Evolutionary conservation across 768 basidiomycete species (phyloP), one percentile per base, ranked within the genome.

Genomic region (Coprinellus aureogranulatus): DNA sequence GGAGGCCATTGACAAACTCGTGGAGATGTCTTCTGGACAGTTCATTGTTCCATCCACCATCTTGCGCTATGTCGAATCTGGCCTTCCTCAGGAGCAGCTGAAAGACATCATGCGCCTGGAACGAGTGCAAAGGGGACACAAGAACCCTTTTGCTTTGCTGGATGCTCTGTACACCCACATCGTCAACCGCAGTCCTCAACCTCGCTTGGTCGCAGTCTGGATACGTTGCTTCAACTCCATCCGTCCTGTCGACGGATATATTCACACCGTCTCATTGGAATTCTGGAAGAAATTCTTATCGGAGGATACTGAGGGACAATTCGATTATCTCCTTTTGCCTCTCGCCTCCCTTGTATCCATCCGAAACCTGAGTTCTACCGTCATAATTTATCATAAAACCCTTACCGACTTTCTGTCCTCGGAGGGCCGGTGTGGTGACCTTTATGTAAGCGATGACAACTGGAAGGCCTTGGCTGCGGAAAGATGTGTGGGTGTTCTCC

Each of bases 41-140:
- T 61, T 59, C 41, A 60, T 64, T n/a, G 55, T 61, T 37, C 60
- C 63, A 4, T 40, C 63, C 16, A 58, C 56, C 4, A 58, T 60
- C 14, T 46, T 55, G 4, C 53, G 51, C 4, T 64, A 34, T 30
- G 41, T 64, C n/a, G 53, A 28, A 45, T 26, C 45, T 53, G 14
- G 44, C 23, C 54, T 57, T 41, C 63, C 63, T 42, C 40, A 30
- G 12, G 59, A 59, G 20, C 58, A 56, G 9, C 45, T 64, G 10
- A 50, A 64, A 8, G 10, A n/a, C 22, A 34, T 54, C 14, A 20
- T 54, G 22, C 18, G 12, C 5, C 20, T 40, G 12, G 39, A 37
- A 12, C 18, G 18, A 8, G 37, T 14, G 46, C 22, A 39, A 3
- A 18, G 4, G 4, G 14, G 23, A 10, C 18, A 6, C 6, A 16